Base-by-base conservation (phyloP, 495 filamentous ascomycete genomes). In the Tuber microsphaerosporum region DNA sequence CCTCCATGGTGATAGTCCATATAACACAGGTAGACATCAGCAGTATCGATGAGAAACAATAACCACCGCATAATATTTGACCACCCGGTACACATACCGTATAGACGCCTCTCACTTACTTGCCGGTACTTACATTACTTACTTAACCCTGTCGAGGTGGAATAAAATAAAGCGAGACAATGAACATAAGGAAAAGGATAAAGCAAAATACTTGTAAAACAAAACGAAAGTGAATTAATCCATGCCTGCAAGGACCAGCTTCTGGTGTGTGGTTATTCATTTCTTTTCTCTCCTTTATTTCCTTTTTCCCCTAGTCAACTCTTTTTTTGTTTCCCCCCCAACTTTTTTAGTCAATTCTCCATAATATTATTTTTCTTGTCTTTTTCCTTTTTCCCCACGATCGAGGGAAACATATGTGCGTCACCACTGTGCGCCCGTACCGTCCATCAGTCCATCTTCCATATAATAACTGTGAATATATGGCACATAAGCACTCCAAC, bases 161-260 rank as follows among this genome's bases (percentile, higher is more conserved):
- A 26, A 26, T 14, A 56, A 56, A 56, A 56, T 56, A 56, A 10
- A 56, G 48, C 22, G 10, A 10, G 48, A 56, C 48, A 56, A 26
- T 56, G 26, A 56, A 26, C 48, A 56, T 56, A 26, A 22, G n/a
- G n/a, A 56, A 3, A 56, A 22, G n/a, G n/a, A 12, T 56, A 26
- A 56, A 56, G n/a, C 48, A 56, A 56, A 26, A n/a, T 26, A 12
- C 10, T 3, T 56, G 9, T 56, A n/a, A 56, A 56, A 56, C 46
- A 51, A n/a, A 51, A n/a, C 8, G 22, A 6, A 51, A 51, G 46
- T 56, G 48, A 56, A 56, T 26, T 56, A 0, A 56, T 56, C 48
- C 48, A 26, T 56, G 48, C 68, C 76, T 71, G 77, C 70, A 79
- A 79, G 76, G 76, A 79, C 77, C 76, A 79, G 41, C 73, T 75